Percentiles rank a stretch among this genome's conserved stretches.
These are phyloP conservation scores for Sporisorium exsertum DNA, from an alignment of 1,284 basidiomycete species.

Conservation along the genomic window DNA sequence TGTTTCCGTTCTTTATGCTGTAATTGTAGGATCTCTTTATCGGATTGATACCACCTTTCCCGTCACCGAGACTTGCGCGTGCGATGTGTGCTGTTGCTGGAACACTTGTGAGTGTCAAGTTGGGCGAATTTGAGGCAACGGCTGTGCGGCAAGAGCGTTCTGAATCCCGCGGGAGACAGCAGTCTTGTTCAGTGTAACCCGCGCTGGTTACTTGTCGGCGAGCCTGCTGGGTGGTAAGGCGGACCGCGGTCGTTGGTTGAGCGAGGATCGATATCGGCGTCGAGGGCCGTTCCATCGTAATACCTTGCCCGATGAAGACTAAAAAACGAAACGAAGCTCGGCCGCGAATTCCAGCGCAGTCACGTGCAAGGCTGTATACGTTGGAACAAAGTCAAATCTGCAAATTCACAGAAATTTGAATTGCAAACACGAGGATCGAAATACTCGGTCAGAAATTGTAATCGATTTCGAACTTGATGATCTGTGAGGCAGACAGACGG, in stretches of 20 bases:
- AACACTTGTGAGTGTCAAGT: neutral
- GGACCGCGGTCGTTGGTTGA: too few species aligned
- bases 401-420: neutral
- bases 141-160: neutral
- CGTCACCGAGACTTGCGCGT: neutral
- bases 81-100: neutral
- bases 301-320: neutral
- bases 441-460: neutral
- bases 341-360: neutral
- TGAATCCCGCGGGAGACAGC: neutral
- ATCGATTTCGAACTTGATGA: neutral
- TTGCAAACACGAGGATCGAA: neutral
- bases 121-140: too few species aligned
- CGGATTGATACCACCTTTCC: slow-evolving; percentile 5
- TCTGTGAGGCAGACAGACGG: neutral
- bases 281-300: too few species aligned
- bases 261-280: neutral
- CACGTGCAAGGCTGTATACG: neutral
- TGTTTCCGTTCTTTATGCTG: slow-evolving; percentile 2
- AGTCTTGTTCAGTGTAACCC: neutral
- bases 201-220: neutral
- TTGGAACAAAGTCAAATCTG: neutral
- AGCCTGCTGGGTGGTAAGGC: too few species aligned
- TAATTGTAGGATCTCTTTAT: slow-evolving; percentile 2
- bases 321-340: neutral